Base-by-base conservation (phyloP, 345 rosid genomes). In the Stellera chamaejasme region DNA sequence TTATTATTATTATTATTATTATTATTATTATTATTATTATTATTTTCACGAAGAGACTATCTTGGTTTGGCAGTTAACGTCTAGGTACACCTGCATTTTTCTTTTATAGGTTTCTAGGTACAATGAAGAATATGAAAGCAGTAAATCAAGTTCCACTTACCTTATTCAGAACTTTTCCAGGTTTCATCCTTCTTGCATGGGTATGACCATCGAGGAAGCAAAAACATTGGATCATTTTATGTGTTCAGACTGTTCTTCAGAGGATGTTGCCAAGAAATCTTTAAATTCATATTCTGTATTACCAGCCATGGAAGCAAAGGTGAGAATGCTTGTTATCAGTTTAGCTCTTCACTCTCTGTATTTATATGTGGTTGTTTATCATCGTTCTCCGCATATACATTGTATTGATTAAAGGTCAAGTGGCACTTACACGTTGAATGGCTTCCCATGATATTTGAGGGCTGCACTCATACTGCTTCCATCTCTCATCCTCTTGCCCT, bases 171-270 rank as follows among this genome's bases (percentile, higher is more conserved):
- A 60, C 64, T 16, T 43, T 74, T 19, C 45, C 71, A 87, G 96
- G 96, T 87, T 78, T 62, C 96, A 87, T 75, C 96, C 96, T 46
- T 79, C 87, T 45, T 87, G 96, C 62, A 80, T 82, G 75, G 96
- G 79, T 48, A 84, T 80, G 92, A 82, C 87, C 1, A 82, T 84
- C 43, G 96, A 84, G 57, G 92, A 84, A 80, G 96, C 96, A 19
- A 87, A 82, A 65, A 78, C 65, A 54, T 76, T 82, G 72, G 96
- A 87, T 64, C 83, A 77, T 70, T 87, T 87, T 71, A 66, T 80
- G 16, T 87, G 96, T 55, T 75, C 82, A 10, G 89, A 84, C 58
- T 87, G 96, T 72, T 72, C 77, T 32, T 72, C 81, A 6, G 88
- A 83, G 59, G 85, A 77, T 26, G 84, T 77, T 65, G 70, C 75